phyloP scores from a whole-genome alignment of 2,329 filamentous ascomycete genomes.

The Xylariales sp. region DNA sequence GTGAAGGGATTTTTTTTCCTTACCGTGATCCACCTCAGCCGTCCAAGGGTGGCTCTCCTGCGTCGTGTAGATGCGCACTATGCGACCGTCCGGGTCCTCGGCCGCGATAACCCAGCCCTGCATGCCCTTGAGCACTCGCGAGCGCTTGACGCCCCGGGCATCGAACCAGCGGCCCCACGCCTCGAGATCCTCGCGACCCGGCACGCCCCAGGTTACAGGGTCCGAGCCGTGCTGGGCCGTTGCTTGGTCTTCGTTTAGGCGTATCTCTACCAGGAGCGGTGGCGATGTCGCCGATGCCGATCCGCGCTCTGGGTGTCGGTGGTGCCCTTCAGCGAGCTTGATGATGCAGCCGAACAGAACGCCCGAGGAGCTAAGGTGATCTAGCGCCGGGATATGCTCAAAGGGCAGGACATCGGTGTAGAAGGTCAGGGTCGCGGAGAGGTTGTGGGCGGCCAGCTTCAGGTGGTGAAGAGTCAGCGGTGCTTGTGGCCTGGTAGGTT shows the following conservation, averaged over 20 bases:
- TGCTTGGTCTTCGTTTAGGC: background rate
- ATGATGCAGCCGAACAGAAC: conserved; percentile 1
- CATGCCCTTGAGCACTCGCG: background rate
- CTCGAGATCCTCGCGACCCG: background rate
- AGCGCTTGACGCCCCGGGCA: background rate
- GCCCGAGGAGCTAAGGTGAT: background rate
- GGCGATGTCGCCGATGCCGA: too few relatives aligned
- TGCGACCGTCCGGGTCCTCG: background rate
- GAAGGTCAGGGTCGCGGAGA: background rate
- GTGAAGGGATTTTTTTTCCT: too few relatives aligned
- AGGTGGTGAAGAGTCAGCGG: conserved; percentile 1
- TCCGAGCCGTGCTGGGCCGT: conserved; percentile 1
- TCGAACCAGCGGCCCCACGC: conserved; percentile 1
- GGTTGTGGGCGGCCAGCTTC: background rate
- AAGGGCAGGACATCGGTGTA: conserved; percentile 3
- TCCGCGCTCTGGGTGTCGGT: background rate
- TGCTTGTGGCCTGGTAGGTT: too few relatives aligned
- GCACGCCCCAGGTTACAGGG: conserved; percentile 3
- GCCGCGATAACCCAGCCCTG: background rate
- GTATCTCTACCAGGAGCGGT: background rate
- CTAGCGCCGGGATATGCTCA: background rate
- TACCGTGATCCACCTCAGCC: background rate
- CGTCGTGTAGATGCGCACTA: background rate
- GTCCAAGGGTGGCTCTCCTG: background rate
- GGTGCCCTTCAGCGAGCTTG: background rate